These are phyloP conservation scores for Sistotremastrum niveocremeum DNA, from an alignment of 768 basidiomycete species.

Conservation along the genomic window DNA sequence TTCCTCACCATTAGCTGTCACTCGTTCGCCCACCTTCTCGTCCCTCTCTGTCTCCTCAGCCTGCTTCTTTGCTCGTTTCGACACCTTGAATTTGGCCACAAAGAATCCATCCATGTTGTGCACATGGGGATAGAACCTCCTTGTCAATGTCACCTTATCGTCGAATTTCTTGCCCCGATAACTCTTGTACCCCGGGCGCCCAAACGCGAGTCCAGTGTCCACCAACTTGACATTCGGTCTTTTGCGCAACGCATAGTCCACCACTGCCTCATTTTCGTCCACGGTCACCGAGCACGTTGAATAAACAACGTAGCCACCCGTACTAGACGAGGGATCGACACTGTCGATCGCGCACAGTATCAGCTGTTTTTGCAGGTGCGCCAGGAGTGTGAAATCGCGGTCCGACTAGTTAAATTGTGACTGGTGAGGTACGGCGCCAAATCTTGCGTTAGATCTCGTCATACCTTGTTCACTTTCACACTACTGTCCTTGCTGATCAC, in stretches of 20 bases:
- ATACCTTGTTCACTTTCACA: constrained; percentile 96
- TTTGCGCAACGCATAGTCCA: constrained; percentile 93
- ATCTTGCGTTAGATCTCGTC: constrained; percentile 8
- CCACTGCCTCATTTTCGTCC: constrained; percentile 96
- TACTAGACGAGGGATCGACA: constrained; percentile 75
- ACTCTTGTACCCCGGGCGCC: constrained; percentile 78
- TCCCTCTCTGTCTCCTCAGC: constrained; percentile 18
- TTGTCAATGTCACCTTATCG: constrained; percentile 63
- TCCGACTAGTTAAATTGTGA: constrained; percentile 45
- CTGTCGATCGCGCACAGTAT: constrained; percentile 98
- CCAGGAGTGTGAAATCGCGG: constrained; percentile 90
- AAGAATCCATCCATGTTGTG: constrained; percentile 99
- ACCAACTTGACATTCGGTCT: constrained; percentile 87
- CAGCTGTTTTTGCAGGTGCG: constrained; percentile 95
- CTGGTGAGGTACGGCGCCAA: neutral
- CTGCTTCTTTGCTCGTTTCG: constrained; percentile 47
- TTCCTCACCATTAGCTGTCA: constrained; percentile 18
- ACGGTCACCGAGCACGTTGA: constrained; percentile 98
- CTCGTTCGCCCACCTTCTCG: constrained; percentile 13
- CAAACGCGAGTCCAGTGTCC: constrained; percentile 86
- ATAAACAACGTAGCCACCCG: constrained; percentile 91
- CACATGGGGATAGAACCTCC: constrained; percentile 91
- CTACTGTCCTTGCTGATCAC: constrained; percentile 96
- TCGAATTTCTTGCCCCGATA: constrained; percentile 88
- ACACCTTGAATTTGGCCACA: constrained; percentile 97